Evolutionary conservation across 2,329 filamentous ascomycete genomes (phyloP).

Genomic region (Thelonectria discophora): DNA sequence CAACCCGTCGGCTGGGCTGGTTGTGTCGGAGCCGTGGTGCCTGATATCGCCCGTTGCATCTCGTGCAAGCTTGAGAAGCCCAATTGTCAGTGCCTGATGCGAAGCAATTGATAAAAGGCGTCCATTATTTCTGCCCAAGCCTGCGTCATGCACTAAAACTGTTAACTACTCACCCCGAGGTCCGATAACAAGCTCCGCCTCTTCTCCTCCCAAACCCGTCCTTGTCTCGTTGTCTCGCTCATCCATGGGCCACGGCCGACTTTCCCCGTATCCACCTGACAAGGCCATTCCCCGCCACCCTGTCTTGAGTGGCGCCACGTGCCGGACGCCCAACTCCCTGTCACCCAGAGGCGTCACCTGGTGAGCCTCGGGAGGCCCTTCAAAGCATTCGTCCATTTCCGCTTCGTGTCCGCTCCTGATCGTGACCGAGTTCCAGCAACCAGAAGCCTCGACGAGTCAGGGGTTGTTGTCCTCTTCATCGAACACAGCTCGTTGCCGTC

Average conservation of each 20-base stretch:
- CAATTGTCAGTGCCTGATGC: constrained; percentile 9
- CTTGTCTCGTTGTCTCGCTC: constrained; percentile 12
- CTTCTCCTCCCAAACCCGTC: constrained; percentile 1
- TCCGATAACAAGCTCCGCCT: constrained; percentile 7
- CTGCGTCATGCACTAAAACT: constrained; percentile 11
- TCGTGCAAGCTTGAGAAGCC: constrained; percentile 16
- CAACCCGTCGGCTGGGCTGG: constrained; percentile 2
- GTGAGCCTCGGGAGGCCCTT: constrained; percentile 1
- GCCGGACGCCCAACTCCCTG: constrained; percentile 36
- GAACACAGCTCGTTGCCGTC: constrained; percentile 21
- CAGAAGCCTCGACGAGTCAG: constrained; percentile 28
- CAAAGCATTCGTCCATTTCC: constrained; percentile 9
- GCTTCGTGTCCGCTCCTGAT: constrained; percentile 21
- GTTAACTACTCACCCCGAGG: background rate
- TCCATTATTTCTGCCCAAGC: constrained; percentile 19
- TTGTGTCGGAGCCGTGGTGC: no score
- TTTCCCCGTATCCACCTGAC: constrained; percentile 33
- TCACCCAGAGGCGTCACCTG: constrained; percentile 18
- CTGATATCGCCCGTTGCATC: constrained; percentile 6
- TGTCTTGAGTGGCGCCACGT: constrained; percentile 43
- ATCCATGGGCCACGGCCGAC: constrained; percentile 22
- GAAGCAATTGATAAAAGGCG: constrained; percentile 8
- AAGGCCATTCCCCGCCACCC: constrained; percentile 35
- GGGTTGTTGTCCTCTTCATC: constrained; percentile 19
- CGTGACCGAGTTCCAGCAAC: constrained; percentile 9